Evolutionary conservation across 2,329 filamentous ascomycete species (phyloP).

Genomic region (Beauveria asiatica): DNA sequence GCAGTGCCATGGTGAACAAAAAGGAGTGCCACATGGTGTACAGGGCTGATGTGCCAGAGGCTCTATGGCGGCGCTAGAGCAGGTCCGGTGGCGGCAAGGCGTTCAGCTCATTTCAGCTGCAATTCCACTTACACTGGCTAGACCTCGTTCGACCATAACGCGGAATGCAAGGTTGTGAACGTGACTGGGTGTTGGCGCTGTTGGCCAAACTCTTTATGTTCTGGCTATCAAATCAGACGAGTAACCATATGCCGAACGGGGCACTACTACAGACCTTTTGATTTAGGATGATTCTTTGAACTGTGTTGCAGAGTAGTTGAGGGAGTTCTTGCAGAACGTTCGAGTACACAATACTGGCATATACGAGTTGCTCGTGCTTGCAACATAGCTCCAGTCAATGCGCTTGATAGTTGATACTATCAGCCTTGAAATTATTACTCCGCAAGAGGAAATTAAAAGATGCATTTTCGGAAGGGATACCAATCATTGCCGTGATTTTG

Average conservation of each 20-base stretch:
- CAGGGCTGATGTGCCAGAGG: neutral
- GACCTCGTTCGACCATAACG: constrained; percentile 1
- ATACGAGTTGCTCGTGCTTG: neutral
- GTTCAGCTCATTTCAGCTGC: constrained; percentile 9
- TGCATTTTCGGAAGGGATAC: neutral
- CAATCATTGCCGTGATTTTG: neutral
- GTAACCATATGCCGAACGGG: neutral
- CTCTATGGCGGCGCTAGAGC: neutral
- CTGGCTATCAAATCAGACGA: neutral
- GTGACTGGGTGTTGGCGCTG: neutral
- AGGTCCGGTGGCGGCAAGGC: constrained; percentile 2
- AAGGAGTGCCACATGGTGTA: neutral
- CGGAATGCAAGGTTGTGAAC: neutral
- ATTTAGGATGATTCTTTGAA: neutral
- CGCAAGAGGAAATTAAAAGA: neutral
- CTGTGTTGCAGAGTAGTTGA: neutral
- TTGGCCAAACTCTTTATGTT: neutral
- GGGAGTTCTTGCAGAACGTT: too few species aligned
- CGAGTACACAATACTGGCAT: too few species aligned
- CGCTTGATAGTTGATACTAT: neutral
- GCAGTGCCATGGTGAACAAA: neutral
- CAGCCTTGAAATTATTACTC: too few species aligned
- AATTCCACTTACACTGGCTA: neutral
- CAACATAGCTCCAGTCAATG: neutral
- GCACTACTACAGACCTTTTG: neutral